These are phyloP conservation scores for Kodamaea fungicola DNA, from an alignment of 1,139 yeast species.

Conservation along the genomic window DNA sequence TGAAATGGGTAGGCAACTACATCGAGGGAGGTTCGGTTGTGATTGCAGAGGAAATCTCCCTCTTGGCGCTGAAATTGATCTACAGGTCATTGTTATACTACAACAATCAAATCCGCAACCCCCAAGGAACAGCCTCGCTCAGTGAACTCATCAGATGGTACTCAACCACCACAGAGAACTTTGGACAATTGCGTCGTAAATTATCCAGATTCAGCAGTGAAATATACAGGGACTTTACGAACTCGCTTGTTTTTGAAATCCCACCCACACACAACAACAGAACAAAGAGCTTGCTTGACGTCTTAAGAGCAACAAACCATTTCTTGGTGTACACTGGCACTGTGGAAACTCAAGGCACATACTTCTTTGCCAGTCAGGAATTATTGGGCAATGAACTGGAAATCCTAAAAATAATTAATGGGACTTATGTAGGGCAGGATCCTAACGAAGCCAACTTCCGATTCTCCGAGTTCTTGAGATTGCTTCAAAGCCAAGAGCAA, in stretches of 20 bases:
- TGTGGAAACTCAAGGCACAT: slow-evolving; percentile 71
- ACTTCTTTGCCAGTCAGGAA: slow-evolving; percentile 66
- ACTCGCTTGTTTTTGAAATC: slow-evolving; percentile 67
- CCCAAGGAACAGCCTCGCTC: slow-evolving; percentile 42
- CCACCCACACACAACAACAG: slow-evolving; percentile 46
- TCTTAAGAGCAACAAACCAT: slow-evolving; percentile 64
- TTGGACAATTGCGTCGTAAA: slow-evolving; percentile 82
- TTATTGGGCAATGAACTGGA: slow-evolving; percentile 45
- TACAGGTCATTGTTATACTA: slow-evolving; percentile 69
- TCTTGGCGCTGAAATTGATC: slow-evolving; percentile 63
- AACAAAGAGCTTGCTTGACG: slow-evolving; percentile 52
- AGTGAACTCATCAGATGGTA: slow-evolving; percentile 77
- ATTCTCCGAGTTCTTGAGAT: slow-evolving; percentile 30
- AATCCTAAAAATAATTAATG: slow-evolving; percentile 41
- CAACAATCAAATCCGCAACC: slow-evolving; percentile 66
- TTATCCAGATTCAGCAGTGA: slow-evolving; percentile 73
- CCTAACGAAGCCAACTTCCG: slow-evolving; percentile 24
- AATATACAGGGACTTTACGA: slow-evolving; percentile 69
- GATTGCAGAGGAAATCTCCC: slow-evolving; percentile 73
- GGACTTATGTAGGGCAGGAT: slow-evolving; percentile 41
- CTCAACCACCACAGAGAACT: slow-evolving; percentile 76
- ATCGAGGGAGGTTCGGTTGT: slow-evolving; percentile 85
- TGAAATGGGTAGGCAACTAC: slow-evolving; percentile 64
- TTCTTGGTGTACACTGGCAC: slow-evolving; percentile 75
- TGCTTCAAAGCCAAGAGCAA: slow-evolving; percentile 15